A percentile compares a stretch with the other conserved stretches of the same genome.
Evolutionary conservation across 257 asterid species (phyloP).

Genomic region (Solanum peruvianum): DNA sequence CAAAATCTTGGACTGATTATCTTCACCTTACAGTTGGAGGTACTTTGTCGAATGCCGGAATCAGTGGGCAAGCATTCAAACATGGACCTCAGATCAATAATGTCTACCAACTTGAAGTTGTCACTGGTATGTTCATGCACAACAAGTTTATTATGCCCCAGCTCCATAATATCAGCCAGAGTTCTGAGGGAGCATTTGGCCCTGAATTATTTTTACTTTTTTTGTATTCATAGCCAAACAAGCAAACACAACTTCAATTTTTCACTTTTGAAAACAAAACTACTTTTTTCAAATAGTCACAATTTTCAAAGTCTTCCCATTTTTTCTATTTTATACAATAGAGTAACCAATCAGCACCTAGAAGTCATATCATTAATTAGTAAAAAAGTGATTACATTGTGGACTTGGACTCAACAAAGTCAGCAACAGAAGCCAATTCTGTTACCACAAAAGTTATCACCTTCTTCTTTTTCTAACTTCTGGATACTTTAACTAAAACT

Average conservation of each 20-base stretch:
- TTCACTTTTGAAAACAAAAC: background rate
- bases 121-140: constrained; percentile 45
- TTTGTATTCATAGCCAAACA: background rate
- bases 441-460: background rate
- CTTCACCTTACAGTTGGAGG: constrained; percentile 93
- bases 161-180: background rate
- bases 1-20: constrained; percentile 94
- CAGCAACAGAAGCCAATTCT: background rate
- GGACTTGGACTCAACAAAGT: background rate
- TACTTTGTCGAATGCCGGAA: constrained; percentile 83
- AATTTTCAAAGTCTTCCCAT: background rate
- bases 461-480: background rate
- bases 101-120: constrained; percentile 78
- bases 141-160: background rate
- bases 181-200: background rate
- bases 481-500: background rate
- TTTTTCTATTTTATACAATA: background rate
- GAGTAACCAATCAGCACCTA: background rate
- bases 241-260: background rate
- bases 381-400: background rate
- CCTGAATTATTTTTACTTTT: background rate
- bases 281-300: background rate
- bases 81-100: constrained; percentile 93
- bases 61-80: constrained; percentile 88
- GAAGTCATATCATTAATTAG: background rate